Percentiles rank a stretch among this genome's conserved stretches.
Conservation (phyloP, 73 alveolate genomes). For the Stentor roeselii region DNA sequence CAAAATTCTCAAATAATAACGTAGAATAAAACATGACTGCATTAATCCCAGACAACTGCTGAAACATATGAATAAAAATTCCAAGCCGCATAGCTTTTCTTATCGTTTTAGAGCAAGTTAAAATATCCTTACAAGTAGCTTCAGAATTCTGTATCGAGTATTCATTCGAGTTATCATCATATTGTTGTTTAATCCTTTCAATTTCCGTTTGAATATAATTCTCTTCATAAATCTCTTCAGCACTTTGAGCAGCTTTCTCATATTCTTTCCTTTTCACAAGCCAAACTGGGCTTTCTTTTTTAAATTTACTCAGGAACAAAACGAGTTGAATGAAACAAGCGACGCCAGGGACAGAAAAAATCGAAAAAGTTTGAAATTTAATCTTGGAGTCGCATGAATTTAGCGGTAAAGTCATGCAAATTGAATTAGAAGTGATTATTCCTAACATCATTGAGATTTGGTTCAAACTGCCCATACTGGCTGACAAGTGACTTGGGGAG, state of each 20-base stretch:
- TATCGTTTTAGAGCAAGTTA: background rate
- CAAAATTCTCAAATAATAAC: background rate
- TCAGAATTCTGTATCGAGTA: background rate
- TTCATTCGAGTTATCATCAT: background rate
- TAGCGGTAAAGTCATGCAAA: background rate
- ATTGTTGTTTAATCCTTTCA: background rate
- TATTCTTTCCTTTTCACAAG: background rate
- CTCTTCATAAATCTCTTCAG: background rate
- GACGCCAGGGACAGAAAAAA: background rate
- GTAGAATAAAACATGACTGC: background rate
- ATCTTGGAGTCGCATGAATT: background rate
- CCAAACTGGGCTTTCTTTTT: background rate
- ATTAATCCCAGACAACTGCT: background rate
- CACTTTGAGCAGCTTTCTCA: background rate
- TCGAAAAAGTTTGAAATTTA: background rate
- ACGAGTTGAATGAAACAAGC: background rate
- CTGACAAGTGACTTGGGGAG: background rate
- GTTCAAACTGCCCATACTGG: background rate
- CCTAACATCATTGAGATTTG: background rate
- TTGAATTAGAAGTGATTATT: background rate
- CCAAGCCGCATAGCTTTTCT: background rate
- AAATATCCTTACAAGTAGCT: background rate
- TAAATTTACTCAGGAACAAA: background rate
- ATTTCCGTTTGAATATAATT: background rate
- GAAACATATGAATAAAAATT: background rate